Conservation (phyloP, 1,284 basidiomycete genomes). For the Somion occarium region DNA sequence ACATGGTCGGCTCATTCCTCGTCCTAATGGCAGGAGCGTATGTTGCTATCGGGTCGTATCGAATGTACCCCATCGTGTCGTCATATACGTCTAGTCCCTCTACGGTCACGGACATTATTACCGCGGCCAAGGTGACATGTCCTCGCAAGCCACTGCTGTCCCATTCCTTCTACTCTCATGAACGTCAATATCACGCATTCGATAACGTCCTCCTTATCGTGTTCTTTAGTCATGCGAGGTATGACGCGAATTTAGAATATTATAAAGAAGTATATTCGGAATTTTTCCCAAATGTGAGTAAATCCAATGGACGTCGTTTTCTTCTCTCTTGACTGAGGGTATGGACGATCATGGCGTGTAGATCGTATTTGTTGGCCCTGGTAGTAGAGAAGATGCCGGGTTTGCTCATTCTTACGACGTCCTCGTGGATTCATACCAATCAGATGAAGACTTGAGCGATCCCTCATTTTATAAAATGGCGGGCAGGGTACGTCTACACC, state of each 20-base stretch:
- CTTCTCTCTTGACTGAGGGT: background rate
- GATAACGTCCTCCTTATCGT: slow-evolving; percentile 40
- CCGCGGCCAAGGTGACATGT: slow-evolving; percentile 13
- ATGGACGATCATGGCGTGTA: slow-evolving; percentile 13
- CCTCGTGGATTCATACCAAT: slow-evolving; percentile 41
- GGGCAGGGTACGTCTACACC: slow-evolving; percentile 32
- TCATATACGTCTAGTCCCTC: background rate
- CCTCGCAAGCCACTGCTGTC: slow-evolving; percentile 21
- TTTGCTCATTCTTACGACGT: slow-evolving; percentile 46
- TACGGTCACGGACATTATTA: slow-evolving; percentile 7
- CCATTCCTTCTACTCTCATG: slow-evolving; percentile 8
- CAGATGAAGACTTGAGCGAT: slow-evolving; percentile 36
- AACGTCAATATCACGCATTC: slow-evolving; percentile 32
- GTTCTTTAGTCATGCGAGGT: slow-evolving; percentile 47
- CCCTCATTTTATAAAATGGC: slow-evolving; percentile 37
- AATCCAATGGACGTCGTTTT: background rate
- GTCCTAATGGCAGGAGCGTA: background rate
- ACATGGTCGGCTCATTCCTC: background rate
- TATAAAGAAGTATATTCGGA: slow-evolving; percentile 41
- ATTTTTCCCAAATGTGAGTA: slow-evolving; percentile 45
- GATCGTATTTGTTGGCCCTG: slow-evolving; percentile 47
- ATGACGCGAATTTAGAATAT: slow-evolving; percentile 41
- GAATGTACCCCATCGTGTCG: background rate
- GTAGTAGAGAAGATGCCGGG: slow-evolving; percentile 42
- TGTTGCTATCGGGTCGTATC: background rate